phyloP scores from a whole-genome alignment of 495 filamentous ascomycete species.

The Penicillium soppii region DNA sequence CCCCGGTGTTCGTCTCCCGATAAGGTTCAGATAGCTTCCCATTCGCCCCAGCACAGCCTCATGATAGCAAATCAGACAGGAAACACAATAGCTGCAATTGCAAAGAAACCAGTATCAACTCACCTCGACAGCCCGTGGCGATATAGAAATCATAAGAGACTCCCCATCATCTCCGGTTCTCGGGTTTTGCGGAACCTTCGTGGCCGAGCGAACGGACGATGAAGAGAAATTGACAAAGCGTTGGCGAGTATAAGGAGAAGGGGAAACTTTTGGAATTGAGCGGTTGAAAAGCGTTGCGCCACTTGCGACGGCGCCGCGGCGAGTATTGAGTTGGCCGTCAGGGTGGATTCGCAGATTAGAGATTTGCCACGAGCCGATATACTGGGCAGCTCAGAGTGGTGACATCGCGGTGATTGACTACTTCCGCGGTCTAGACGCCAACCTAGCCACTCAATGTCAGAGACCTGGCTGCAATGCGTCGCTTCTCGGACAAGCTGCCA shows the following conservation, averaged over 20 bases:
- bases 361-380: neutral
- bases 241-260: constrained; percentile 8
- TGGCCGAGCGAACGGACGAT: constrained; percentile 26
- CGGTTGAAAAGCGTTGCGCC: neutral
- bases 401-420: neutral
- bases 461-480: neutral
- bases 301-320: constrained; percentile 6
- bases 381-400: neutral
- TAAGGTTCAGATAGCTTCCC: constrained; percentile 3
- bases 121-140: constrained; percentile 77
- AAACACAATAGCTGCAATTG: neutral
- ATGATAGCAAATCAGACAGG: neutral
- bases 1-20: neutral
- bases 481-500: neutral
- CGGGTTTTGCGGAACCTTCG: constrained; percentile 39
- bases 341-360: constrained; percentile 3
- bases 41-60: constrained; percentile 3
- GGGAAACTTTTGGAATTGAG: neutral
- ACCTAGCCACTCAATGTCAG: neutral
- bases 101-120: constrained; percentile 22
- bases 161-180: constrained; percentile 67
- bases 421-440: neutral
- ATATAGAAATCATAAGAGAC: constrained; percentile 76
- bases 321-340: constrained; percentile 18
- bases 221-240: constrained; percentile 31